Evolutionary conservation across 306 rosid species (phyloP).

Genomic region (Prunus mira): DNA sequence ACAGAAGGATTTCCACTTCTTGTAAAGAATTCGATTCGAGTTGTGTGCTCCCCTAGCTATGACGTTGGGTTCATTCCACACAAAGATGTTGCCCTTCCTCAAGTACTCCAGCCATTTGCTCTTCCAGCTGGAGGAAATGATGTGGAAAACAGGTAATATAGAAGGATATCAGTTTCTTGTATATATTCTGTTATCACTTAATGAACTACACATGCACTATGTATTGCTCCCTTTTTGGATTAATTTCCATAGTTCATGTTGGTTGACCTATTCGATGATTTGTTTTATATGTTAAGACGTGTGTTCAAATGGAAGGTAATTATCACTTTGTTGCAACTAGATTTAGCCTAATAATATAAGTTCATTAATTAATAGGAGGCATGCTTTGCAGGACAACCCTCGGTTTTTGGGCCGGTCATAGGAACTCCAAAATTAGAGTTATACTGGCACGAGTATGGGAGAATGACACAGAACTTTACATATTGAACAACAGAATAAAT

Average conservation of each 20-base stretch:
- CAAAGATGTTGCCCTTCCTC: constrained; percentile 96
- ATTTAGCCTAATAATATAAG: neutral
- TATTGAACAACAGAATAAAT: constrained; percentile 81
- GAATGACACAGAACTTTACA: constrained; percentile 92
- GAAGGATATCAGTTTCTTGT: neutral
- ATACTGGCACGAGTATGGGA: constrained; percentile 93
- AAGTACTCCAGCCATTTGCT: constrained; percentile 93
- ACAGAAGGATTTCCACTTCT: constrained; percentile 85
- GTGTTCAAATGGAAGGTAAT: neutral
- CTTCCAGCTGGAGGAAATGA: constrained; percentile 97
- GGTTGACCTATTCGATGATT: neutral
- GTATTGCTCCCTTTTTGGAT: neutral
- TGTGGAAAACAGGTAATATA: constrained; percentile 68
- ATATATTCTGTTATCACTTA: neutral
- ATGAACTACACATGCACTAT: neutral
- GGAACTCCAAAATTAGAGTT: constrained; percentile 94
- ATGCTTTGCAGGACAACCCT: constrained; percentile 71
- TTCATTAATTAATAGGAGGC: constrained; percentile 3
- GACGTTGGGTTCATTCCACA: constrained; percentile 97
- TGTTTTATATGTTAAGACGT: neutral
- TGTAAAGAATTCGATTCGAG: constrained; percentile 90
- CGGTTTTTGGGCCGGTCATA: constrained; percentile 97
- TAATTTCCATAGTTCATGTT: neutral
- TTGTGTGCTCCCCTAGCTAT: constrained; percentile 95
- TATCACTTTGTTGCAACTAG: neutral